Evolutionary conservation across 441 rosid species (phyloP).

Genomic region (Adansonia gregorii): DNA sequence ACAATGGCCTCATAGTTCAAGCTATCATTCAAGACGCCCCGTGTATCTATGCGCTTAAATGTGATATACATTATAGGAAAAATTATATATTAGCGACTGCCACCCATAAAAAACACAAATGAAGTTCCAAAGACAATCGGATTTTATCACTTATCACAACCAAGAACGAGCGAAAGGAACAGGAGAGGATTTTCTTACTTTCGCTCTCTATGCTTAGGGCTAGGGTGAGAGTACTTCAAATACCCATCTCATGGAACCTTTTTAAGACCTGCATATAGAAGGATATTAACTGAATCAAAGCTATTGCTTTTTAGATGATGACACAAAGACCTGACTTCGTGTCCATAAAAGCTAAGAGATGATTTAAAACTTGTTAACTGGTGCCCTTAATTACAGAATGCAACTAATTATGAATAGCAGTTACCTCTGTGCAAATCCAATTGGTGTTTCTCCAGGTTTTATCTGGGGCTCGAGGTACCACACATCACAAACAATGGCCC

Average conservation of each 20-base stretch:
- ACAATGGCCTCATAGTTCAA: background rate
- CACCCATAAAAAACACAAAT: constrained; percentile 3
- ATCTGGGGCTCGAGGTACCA: constrained; percentile 98
- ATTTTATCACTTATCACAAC: background rate
- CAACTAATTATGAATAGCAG: constrained; percentile 16
- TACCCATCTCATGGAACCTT: constrained; percentile 99
- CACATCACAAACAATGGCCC: constrained; percentile 99
- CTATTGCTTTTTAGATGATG: background rate
- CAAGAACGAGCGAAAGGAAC: background rate
- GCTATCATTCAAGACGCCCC: background rate
- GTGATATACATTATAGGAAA: background rate
- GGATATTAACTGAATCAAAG: constrained; percentile 24
- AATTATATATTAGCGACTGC: background rate
- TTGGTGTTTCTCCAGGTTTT: constrained; percentile 83
- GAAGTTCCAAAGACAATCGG: background rate
- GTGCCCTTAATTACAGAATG: constrained; percentile 5
- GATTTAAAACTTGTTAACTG: background rate
- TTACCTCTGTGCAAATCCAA: constrained; percentile 95
- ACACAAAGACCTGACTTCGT: background rate
- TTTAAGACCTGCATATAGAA: constrained; percentile 70
- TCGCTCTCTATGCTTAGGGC: constrained; percentile 92
- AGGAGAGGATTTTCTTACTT: constrained; percentile 63
- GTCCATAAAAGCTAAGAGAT: background rate
- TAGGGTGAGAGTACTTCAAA: constrained; percentile 87
- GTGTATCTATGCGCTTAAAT: background rate